Base-by-base conservation (phyloP, 768 basidiomycete species). In the Trametes meyenii region DNA sequence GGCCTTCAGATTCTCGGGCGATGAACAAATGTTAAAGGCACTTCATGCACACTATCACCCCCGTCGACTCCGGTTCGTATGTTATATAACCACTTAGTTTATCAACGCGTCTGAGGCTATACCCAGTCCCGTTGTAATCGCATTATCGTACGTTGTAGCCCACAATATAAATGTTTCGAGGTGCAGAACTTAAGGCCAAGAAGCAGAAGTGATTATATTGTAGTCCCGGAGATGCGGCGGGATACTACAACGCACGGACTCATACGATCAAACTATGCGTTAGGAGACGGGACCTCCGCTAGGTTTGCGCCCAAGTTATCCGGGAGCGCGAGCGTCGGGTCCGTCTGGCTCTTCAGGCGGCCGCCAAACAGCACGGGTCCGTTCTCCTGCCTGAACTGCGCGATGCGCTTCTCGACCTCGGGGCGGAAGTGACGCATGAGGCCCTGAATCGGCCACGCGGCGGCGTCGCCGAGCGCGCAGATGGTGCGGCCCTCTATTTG, bases 381-480 rank as follows among this genome's bases (percentile, higher is more conserved):
- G 60, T 95, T 82, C 55, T 78, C 75, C 52, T 82, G 82, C 58
- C 90, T 82, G 83, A 87, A 98, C 17, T 83, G 79, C 3, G 84
- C 84, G 62, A 98, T 93, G 55, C 96, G 90, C 54, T 81, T 79
- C 77, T 98, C 96, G 43, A 98, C 94, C 70, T 95, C 88, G 1
- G 96, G 96, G 65, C 95, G 87, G 89, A 97, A 98, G 76, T 97
- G 92, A 60, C 93, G 88, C 90, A 98, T 94, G 62, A 98, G 85
- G 52, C 95, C 96, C 73, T 98, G 96, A 63, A 98, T 96, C 7
- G 96, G 96, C 96, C 96, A 98, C 5, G 96, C 96, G 17, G 96
- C 96, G 11, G 96, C 96, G 63, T 98, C 96, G 11, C 96, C 96
- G 29, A 97, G 82, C 10, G 96, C 96, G 65, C 96, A 98, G 68